Evolutionary conservation across 2,329 filamentous ascomycete species (phyloP).

Genomic region (Mariannaea elegans): DNA sequence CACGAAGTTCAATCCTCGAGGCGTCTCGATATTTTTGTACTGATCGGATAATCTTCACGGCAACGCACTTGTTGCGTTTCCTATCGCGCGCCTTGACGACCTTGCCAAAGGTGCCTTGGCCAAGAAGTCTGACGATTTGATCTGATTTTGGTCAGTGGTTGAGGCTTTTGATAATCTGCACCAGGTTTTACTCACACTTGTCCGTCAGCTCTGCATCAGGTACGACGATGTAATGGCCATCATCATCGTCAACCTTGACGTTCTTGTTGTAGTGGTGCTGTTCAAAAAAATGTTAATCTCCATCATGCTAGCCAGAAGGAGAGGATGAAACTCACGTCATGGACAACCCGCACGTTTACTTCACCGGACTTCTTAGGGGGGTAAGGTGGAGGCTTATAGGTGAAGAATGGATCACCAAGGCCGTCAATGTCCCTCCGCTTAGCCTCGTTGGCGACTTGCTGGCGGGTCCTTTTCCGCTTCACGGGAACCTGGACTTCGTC

Average conservation of each 20-base stretch:
- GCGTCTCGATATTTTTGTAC: conserved; percentile 99
- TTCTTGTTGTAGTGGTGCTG: conserved; percentile 58
- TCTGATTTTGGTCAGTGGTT: conserved; percentile 62
- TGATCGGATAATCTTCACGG: conserved; percentile 97
- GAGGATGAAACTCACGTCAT: conserved; percentile 63
- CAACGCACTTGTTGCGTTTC: conserved; percentile 79
- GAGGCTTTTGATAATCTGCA: background rate
- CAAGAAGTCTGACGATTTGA: conserved; percentile 86
- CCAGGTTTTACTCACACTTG: conserved; percentile 74
- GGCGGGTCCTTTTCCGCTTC: conserved; percentile 88
- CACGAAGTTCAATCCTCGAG: conserved; percentile 91
- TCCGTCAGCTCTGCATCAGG: conserved; percentile 87
- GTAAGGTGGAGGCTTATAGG: conserved; percentile 86
- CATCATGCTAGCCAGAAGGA: background rate
- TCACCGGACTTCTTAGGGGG: conserved; percentile 91
- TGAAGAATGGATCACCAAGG: conserved; percentile 75
- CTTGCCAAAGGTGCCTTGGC: conserved; percentile 98
- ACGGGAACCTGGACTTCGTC: conserved; percentile 76
- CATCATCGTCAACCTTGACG: conserved; percentile 91
- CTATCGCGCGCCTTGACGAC: conserved; percentile 92
- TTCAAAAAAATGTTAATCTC: conserved; percentile 20
- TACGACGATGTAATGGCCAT: conserved; percentile 95
- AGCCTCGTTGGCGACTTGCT: conserved; percentile 83
- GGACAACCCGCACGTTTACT: conserved; percentile 69
- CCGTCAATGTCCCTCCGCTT: conserved; percentile 79